phyloP scores from a whole-genome alignment of 2,329 filamentous ascomycete species.

The Paecilomyces niveus region DNA sequence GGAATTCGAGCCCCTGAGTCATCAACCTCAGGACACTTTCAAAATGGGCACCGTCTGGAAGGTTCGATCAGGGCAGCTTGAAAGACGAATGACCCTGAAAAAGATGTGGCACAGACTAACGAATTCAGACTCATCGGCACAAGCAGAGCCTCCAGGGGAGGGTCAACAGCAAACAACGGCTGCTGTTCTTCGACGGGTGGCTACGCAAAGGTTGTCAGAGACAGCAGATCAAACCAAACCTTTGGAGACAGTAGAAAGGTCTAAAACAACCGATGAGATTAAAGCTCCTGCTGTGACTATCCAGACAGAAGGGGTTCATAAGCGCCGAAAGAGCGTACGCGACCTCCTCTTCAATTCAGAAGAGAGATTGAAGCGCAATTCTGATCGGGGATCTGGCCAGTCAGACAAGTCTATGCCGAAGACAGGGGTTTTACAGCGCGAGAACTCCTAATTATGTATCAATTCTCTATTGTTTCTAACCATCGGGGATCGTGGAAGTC shows the following conservation, averaged over 20 bases:
- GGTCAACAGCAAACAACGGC: not conserved
- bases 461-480: not conserved
- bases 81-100: conserved; percentile 4
- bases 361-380: not conserved
- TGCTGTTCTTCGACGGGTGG: not conserved
- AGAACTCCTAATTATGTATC: not conserved
- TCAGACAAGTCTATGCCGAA: not conserved
- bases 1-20: conserved; percentile 15
- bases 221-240: not conserved
- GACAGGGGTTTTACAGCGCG: not conserved
- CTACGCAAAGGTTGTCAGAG: not conserved
- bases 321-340: conserved; percentile 7
- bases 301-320: not conserved
- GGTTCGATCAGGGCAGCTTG: conserved; percentile 6
- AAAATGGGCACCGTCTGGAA: conserved; percentile 4
- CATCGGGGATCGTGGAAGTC: not conserved
- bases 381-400: not conserved
- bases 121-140: not conserved
- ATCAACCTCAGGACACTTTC: conserved; percentile 12
- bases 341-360: conserved; percentile 3
- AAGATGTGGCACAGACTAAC: conserved; percentile 7
- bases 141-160: not conserved
- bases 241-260: not conserved
- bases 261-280: not conserved
- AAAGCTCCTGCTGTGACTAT: not conserved